Percentiles rank a stretch among this genome's conserved stretches.
These are phyloP conservation scores for Colletotrichum caudatum DNA, from an alignment of 2,329 filamentous ascomycete species.

Conservation along the genomic window DNA sequence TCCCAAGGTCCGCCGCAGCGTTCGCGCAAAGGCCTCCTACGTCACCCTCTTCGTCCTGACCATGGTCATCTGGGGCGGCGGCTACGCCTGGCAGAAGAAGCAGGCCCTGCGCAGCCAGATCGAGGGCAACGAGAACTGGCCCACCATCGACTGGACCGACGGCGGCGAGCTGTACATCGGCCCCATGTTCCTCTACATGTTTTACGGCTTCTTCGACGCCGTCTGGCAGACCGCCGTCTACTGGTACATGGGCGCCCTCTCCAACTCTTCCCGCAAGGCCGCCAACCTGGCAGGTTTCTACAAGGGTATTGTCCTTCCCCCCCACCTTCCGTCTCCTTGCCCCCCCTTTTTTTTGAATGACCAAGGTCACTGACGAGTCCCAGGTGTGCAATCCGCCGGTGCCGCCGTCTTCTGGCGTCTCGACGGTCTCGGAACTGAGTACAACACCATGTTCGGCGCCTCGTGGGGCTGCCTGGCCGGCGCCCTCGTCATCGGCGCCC, in stretches of 20 bases:
- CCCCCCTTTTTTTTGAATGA: background rate
- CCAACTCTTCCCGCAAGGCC: constrained; percentile 91
- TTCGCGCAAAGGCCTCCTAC: constrained; percentile 75
- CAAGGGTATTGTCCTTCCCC: constrained; percentile 63
- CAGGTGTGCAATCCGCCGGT: constrained; percentile 83
- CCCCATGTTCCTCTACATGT: constrained; percentile 90
- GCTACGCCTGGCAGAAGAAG: constrained; percentile 79
- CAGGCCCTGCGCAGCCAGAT: constrained; percentile 64
- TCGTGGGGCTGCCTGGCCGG: constrained; percentile 81
- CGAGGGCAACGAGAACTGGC: constrained; percentile 44
- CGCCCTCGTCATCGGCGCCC: constrained; percentile 81
- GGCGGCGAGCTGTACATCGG: constrained; percentile 72
- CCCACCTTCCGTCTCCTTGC: background rate
- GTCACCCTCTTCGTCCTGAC: constrained; percentile 74
- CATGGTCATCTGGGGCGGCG: constrained; percentile 85
- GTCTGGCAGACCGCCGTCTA: constrained; percentile 92
- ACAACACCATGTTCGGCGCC: constrained; percentile 76
- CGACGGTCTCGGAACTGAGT: constrained; percentile 72
- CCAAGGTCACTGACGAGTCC: constrained; percentile 39
- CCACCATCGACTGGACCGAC: constrained; percentile 72
- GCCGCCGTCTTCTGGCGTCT: constrained; percentile 81
- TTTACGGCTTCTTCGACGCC: constrained; percentile 91
- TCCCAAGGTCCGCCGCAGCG: constrained; percentile 68
- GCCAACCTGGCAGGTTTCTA: constrained; percentile 94
- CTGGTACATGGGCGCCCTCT: constrained; percentile 95